Base-by-base conservation (phyloP, 345 rosid genomes). In the Citrus australasica region DNA sequence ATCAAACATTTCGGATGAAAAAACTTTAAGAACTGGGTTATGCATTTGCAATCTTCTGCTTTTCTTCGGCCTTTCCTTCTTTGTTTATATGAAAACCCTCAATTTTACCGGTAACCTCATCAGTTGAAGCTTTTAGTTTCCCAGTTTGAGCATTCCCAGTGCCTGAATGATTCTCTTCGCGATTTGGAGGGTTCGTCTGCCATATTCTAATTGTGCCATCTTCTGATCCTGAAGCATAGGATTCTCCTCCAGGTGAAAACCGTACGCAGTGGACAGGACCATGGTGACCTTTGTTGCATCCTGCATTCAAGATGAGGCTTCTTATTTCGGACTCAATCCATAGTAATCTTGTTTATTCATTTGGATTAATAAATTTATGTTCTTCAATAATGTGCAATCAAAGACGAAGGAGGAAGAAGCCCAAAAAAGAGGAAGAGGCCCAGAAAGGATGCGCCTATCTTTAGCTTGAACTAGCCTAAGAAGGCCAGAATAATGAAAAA, bases 261-360 rank as follows among this genome's bases (percentile, higher is more conserved):
- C 98, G 90, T 28, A 94, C 87, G 14, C 98, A 96, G 55, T 96
- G 99, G 53, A 96, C 92, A 11, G 98, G 98, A 82, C 99, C 99
- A 30, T 96, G 99, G 82, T 96, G 99, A 74, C 99, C 99, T 85
- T 96, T 96, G 86, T 96, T 96, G 93, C 99, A 94, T 78, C 92
- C 98, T 96, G 77, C 84, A 84, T 40, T 58, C 48, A 40, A 28
- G 48, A 22, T 4, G 11, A 27, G 56, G 2, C 58, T 42, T 69
- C 42, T 42, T 6, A 42, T 14, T 46, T 42, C 0, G 9, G 6
- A 14, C 9, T 2, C n/a, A 65, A 17, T 69, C 21, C 5, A 14
- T 58, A 0, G 17, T 14, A n/a, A 33, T 21, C 4, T 5, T 33
- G 65, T 24, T 56, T 16, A 66, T 46, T 46, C 48, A 14, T 69